Base-by-base conservation (phyloP, 805 yeast genomes). In the Yamadazyma sp. region DNA sequence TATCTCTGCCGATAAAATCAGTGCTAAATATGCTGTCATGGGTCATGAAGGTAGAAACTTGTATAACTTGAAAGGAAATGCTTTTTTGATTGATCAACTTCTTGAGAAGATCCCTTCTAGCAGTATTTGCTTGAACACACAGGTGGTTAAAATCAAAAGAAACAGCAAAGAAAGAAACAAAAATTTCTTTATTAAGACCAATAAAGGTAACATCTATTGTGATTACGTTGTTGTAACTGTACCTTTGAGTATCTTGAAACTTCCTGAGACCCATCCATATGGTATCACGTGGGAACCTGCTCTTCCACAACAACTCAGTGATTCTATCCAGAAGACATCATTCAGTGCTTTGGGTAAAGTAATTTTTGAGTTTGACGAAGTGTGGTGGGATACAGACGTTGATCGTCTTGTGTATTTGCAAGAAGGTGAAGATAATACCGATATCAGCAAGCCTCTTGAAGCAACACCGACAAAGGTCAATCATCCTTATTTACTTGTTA, bases 11-110 rank as follows among this genome's bases (percentile, higher is more conserved):
- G 74, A 73, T 14, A 57, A 60, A 14, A 69, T 83, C 53, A 83
- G 95, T 49, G 81, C 83, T 3, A 82, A 81, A 47, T 82, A 75
- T 52, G 72, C 88, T 1, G 58, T 73, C n/a, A 74, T 82, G 57
- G 86, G 78, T 41, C 82, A 80, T 48, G 79, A 77, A 35, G 96
- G 96, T 1, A 69, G 96, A 48, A 82, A 89, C 53, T 80, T 89
- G n/a, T 67, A 77, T 44, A 82, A 82, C 33, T 54, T 71, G 34
- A 71, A 75, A 46, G 86, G 87, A 0, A 83, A 80, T 56, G 26
- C 33, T 2, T 50, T 55, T 9, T 61, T 87, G 1, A 58, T 82
- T 14, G 62, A 76, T 5, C 64, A 73, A 36, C 44, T 67, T 8
- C 54, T 55, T 2, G 44, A 52, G 2, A 46, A 55, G 5, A 47